Evolutionary conservation across 176 grass and related monocot genomes (phyloP), one percentile per base, ranked within the genome.

Genomic region (Eragrostis nindensis): DNA sequence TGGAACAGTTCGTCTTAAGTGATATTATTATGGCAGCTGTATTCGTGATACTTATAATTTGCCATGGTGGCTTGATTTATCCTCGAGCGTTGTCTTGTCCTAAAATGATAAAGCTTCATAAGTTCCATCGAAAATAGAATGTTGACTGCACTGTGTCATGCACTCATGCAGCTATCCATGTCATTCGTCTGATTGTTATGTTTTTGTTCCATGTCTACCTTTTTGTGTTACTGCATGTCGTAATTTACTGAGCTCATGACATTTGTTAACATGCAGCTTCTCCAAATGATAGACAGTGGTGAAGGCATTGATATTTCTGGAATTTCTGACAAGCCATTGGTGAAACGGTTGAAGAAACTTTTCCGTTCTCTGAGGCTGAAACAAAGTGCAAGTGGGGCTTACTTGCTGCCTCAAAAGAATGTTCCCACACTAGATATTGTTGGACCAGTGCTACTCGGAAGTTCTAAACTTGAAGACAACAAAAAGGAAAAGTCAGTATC

Each of bases 231-330:
- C 16, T 38, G 18, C 7, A 38, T 48, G 22, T 73, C 19, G 66
- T 45, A 12, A 25, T 70, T 27, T 46, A 69, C 67, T 62, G 61
- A 60, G 8, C 48, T 80, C 68, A 15, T 73, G 19, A 40, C 22
- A 81, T 54, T 54, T 82, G 22, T 61, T 80, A 29, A 71, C 52
- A 36, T 89, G 62, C 83, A 98, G 95, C 88, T 98, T 93, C 95
- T 98, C 64, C 78, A 93, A 89, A 98, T 95, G 90, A 89, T 98
- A 78, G 92, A 98, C 82, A 95, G 75, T 77, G 90, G 92, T 12
- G 81, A 98, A 90, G 92, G 92, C 78, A 93, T 98, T 82, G 90
- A 95, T 71, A 85, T 98, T 46, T 81, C 88, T 44, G 92, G 71
- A 75, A 91, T 98, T 78, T 91, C 90, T 32, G 86, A 98, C 74